phyloP scores from a whole-genome alignment of 164 flowering plant genomes.

The Vitis amurensis region DNA sequence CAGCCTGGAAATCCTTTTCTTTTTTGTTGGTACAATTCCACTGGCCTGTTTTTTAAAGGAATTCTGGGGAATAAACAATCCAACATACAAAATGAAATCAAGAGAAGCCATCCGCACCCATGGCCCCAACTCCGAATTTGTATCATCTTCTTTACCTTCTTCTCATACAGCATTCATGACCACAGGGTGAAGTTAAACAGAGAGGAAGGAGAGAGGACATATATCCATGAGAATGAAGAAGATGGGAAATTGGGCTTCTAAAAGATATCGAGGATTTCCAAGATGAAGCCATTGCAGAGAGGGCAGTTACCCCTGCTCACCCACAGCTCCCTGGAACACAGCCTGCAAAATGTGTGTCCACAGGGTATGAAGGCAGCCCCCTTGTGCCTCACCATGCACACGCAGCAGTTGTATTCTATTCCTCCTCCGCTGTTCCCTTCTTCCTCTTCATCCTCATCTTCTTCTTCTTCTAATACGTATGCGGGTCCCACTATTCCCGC shows the following conservation, averaged over 20 bases:
- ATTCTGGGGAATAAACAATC: too few species aligned
- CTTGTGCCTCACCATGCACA: conserved; percentile 91
- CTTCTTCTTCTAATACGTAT: conserved; percentile 21
- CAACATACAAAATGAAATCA: too few species aligned
- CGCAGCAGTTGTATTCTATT: conserved; percentile 56
- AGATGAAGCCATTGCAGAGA: conserved; percentile 70
- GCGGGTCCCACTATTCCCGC: conserved; percentile 36
- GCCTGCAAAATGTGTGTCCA: conserved; percentile 87
- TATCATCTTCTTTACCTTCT: too few species aligned
- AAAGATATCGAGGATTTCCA: conserved; percentile 84
- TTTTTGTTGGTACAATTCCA: too few species aligned
- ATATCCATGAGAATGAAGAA: not conserved
- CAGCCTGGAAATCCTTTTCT: too few species aligned
- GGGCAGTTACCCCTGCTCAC: conserved; percentile 83
- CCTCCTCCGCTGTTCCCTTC: conserved; percentile 11
- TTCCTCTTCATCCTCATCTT: conserved; percentile 28
- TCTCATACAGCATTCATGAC: too few species aligned
- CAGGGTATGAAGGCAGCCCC: conserved; percentile 94
- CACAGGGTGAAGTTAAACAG: not conserved
- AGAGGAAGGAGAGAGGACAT: not conserved
- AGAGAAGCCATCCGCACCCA: too few species aligned
- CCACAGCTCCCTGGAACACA: conserved; percentile 80
- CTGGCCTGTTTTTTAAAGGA: too few species aligned
- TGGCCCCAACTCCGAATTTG: too few species aligned
- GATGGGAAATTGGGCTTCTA: conserved; percentile 18